Conservation (phyloP, 345 rosid species). For the Psidium friedrichsthalianum region DNA sequence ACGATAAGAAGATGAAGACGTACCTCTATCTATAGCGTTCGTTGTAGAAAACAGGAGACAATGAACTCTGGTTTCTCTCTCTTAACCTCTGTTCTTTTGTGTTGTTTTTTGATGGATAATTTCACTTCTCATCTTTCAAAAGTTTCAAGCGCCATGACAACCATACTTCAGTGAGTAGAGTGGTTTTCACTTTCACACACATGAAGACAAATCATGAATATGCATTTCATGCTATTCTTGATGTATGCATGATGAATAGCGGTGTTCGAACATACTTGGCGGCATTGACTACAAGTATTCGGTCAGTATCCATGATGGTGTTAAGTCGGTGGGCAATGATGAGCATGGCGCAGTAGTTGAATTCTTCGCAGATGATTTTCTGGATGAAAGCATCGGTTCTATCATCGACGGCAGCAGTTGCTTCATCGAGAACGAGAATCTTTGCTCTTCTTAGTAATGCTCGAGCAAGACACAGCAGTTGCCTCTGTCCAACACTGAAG, state of each 20-base stretch:
- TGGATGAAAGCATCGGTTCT: constrained; percentile 83
- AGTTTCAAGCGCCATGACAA: neutral
- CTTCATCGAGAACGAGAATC: constrained; percentile 94
- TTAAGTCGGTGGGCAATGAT: constrained; percentile 86
- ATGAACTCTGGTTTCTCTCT: too few species aligned
- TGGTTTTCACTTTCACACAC: neutral
- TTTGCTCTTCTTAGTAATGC: constrained; percentile 76
- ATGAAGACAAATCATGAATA: neutral
- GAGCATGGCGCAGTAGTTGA: constrained; percentile 78
- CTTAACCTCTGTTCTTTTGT: too few species aligned
- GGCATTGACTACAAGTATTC: constrained; percentile 74
- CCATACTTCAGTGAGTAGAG: neutral
- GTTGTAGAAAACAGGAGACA: too few species aligned
- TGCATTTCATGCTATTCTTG: too few species aligned
- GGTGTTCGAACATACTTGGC: constrained; percentile 34
- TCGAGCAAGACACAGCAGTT: constrained; percentile 84
- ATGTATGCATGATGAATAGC: neutral
- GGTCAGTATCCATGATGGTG: constrained; percentile 71
- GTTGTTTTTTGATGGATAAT: too few species aligned
- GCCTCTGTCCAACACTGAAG: constrained; percentile 93
- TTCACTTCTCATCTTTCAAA: neutral
- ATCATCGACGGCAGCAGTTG: constrained; percentile 94
- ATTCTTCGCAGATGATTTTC: constrained; percentile 83
- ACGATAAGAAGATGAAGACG: too few species aligned
- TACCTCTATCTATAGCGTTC: too few species aligned